phyloP scores from a whole-genome alignment of 441 rosid species.

The Adansonia grandidieri region DNA sequence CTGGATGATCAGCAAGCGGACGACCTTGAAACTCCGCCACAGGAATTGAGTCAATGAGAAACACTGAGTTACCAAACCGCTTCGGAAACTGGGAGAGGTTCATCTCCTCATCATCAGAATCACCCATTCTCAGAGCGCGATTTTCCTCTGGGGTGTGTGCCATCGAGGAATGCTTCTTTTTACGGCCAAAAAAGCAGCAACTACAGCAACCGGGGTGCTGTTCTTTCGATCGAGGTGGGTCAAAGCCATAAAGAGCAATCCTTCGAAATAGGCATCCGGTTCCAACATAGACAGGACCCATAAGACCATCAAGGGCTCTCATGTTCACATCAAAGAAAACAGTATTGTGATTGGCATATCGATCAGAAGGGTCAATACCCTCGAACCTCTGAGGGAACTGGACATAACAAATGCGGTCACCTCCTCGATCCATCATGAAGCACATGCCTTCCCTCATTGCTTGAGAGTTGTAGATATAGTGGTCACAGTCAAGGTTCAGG shows the following conservation, averaged over 20 bases:
- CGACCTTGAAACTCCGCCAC: constrained; percentile 90
- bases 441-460: constrained; percentile 95
- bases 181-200: constrained; percentile 57
- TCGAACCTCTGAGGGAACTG: constrained; percentile 95
- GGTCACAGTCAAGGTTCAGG: constrained; percentile 92
- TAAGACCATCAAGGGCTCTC: constrained; percentile 93
- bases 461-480: constrained; percentile 84
- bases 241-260: constrained; percentile 82
- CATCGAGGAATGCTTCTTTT: constrained; percentile 57
- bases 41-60: constrained; percentile 81
- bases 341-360: constrained; percentile 89
- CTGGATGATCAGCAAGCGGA: constrained; percentile 91
- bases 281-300: constrained; percentile 92
- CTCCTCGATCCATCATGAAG: constrained; percentile 96
- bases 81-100: constrained; percentile 72
- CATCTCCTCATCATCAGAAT: constrained; percentile 83
- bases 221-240: constrained; percentile 84
- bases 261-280: constrained; percentile 92
- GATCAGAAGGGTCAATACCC: constrained; percentile 93
- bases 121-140: constrained; percentile 84
- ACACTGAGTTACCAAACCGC: constrained; percentile 78
- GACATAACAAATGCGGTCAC: constrained; percentile 84
- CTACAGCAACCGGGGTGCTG: constrained; percentile 71
- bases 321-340: constrained; percentile 92
- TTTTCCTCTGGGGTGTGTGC: constrained; percentile 67